Evolutionary conservation across 352 stramenopile genomes (phyloP).

Genomic region (Pythium apleroticum): DNA sequence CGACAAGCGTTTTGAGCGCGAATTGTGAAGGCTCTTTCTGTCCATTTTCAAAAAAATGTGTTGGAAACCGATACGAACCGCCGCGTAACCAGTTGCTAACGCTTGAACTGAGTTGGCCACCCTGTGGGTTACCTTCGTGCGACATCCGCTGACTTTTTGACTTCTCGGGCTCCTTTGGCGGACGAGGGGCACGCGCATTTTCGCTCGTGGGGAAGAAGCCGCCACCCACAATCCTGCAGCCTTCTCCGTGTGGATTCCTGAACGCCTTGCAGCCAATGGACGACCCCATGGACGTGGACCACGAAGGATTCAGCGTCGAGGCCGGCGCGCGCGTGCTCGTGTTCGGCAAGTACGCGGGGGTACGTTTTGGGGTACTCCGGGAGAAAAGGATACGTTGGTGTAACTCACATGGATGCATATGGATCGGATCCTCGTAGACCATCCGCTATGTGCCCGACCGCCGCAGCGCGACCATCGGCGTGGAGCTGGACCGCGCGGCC

Average conservation of each 20-base stretch:
- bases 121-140: conserved; percentile 26
- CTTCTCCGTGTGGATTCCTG: neutral
- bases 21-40: neutral
- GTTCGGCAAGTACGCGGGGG: conserved; percentile 76
- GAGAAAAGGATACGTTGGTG: too few species aligned
- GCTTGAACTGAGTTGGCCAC: conserved; percentile 7
- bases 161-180: conserved; percentile 3
- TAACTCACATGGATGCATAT: too few species aligned
- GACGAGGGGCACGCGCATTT: conserved; percentile 18
- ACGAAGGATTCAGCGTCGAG: conserved; percentile 35
- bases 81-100: conserved; percentile 1
- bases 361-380: conserved; percentile 31
- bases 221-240: neutral
- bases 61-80: conserved; percentile 1
- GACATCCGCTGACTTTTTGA: conserved; percentile 22
- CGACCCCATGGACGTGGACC: conserved; percentile 34
- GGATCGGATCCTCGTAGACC: conserved; percentile 31
- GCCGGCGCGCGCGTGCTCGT: conserved; percentile 62
- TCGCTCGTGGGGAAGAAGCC: conserved; percentile 1
- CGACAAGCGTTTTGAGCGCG: neutral
- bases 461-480: conserved; percentile 61
- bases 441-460: conserved; percentile 65
- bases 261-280: conserved; percentile 14
- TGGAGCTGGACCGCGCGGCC: conserved; percentile 80
- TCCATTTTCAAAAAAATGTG: neutral